These are phyloP conservation scores for Xylaria castorea DNA, from an alignment of 495 filamentous ascomycete species.

Conservation along the genomic window DNA sequence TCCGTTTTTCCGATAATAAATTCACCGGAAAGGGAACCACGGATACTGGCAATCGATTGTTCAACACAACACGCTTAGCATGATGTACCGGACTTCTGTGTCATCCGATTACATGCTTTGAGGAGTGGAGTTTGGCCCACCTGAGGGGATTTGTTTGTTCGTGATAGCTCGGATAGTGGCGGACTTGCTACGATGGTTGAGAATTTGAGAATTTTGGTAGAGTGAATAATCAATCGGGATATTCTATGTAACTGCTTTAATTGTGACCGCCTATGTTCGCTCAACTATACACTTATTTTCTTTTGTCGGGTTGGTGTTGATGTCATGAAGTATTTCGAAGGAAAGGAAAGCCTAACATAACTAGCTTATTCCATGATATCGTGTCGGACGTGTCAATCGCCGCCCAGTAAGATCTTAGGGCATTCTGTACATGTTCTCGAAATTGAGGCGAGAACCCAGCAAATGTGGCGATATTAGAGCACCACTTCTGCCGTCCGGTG, in stretches of 20 bases:
- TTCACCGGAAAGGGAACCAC: conserved; percentile 60
- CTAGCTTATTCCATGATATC: conserved; percentile 6
- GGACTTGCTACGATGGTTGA: not conserved
- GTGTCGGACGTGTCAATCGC: conserved; percentile 19
- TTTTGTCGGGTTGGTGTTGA: not conserved
- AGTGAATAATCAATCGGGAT: not conserved
- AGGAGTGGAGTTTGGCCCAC: not conserved
- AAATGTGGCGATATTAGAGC: conserved; percentile 13
- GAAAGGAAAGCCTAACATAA: not conserved
- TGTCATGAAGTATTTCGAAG: not conserved
- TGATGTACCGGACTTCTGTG: not conserved
- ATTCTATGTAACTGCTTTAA: not conserved
- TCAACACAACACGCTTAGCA: not conserved
- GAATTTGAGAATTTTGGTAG: not conserved
- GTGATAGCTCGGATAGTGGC: not conserved
- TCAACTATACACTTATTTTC: not conserved
- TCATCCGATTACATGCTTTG: not conserved
- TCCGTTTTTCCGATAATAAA: conserved; percentile 62
- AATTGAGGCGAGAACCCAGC: conserved; percentile 17
- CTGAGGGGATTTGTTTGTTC: not conserved
- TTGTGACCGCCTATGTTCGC: not conserved
- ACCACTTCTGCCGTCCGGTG: conserved; percentile 9
- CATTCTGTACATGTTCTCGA: not conserved
- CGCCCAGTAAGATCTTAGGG: conserved; percentile 17
- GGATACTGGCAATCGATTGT: conserved; percentile 58